Percentiles rank a stretch among this genome's conserved stretches.
Conservation (phyloP, 2,329 filamentous ascomycete species). For the Xylariaceae sp. region DNA sequence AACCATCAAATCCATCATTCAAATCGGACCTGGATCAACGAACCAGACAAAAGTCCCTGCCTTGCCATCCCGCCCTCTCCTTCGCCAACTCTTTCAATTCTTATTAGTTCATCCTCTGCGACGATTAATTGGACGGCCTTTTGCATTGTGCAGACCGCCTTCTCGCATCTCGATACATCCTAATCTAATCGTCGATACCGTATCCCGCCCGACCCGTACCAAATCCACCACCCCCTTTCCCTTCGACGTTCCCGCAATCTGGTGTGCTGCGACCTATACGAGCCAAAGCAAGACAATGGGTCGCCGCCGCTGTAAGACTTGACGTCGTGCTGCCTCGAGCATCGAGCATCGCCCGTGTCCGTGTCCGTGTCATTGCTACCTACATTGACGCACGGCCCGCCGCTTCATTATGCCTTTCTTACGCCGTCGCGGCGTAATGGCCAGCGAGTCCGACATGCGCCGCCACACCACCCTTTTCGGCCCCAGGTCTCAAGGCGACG, state of each 20-base stretch:
- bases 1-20: constrained; percentile 2
- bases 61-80: constrained; percentile 14
- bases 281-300: constrained; percentile 37
- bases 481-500: constrained; percentile 31
- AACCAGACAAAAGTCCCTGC: no score
- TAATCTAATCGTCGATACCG: neutral
- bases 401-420: constrained; percentile 61
- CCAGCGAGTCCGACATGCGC: constrained; percentile 65
- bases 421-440: constrained; percentile 66
- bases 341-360: constrained; percentile 28
- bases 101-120: constrained; percentile 2
- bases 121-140: constrained; percentile 3
- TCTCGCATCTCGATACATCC: constrained; percentile 1
- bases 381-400: constrained; percentile 22
- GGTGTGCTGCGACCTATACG: constrained; percentile 22
- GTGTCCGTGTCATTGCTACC: constrained; percentile 26
- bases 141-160: constrained; percentile 5
- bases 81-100: constrained; percentile 15
- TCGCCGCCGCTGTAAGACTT: constrained; percentile 34
- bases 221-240: constrained; percentile 14
- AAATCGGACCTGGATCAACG: no score
- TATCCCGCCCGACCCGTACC: constrained; percentile 9
- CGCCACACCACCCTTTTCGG: constrained; percentile 54
- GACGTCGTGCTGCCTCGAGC: constrained; percentile 38
- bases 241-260: constrained; percentile 12